Conservation (phyloP, 768 basidiomycete species). For the Mycena galopus region DNA sequence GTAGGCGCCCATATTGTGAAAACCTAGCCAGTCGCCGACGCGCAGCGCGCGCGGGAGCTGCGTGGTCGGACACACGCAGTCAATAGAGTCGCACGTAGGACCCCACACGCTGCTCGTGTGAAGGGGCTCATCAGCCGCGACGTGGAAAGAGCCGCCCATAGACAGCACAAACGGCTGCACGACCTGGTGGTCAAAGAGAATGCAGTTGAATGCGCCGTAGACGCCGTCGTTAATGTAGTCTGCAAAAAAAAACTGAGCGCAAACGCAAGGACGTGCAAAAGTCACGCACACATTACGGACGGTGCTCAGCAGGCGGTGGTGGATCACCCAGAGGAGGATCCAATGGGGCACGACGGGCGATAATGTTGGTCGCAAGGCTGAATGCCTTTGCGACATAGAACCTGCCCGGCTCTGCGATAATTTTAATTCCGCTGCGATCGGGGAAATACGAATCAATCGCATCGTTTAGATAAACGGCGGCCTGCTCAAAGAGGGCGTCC, state of each 20-base stretch:
- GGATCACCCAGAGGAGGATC: constrained; percentile 56
- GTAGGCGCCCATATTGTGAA: constrained; percentile 98
- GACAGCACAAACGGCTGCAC: constrained; percentile 88
- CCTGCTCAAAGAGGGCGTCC: constrained; percentile 84
- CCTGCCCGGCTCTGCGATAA: constrained; percentile 96
- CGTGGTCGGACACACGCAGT: constrained; percentile 82
- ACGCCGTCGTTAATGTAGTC: constrained; percentile 99
- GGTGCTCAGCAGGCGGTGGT: constrained; percentile 52
- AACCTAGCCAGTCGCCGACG: constrained; percentile 99
- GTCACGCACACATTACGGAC: constrained; percentile 88
- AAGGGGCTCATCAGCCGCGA: constrained; percentile 49
- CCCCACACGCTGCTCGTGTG: constrained; percentile 90
- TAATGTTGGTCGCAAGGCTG: constrained; percentile 92
- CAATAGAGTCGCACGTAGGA: constrained; percentile 98
- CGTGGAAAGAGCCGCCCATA: constrained; percentile 75
- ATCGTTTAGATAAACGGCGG: constrained; percentile 75
- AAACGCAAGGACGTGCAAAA: constrained; percentile 44
- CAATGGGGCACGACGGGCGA: constrained; percentile 83
- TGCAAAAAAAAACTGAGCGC: constrained; percentile 48
- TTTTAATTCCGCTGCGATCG: constrained; percentile 71
- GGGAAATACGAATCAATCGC: constrained; percentile 89
- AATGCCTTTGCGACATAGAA: constrained; percentile 95
- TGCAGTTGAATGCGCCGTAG: constrained; percentile 97
- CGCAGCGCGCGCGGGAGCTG: constrained; percentile 76
- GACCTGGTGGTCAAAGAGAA: constrained; percentile 96